Evolutionary conservation across 2,329 filamentous ascomycete genomes (phyloP), one percentile per base, ranked within the genome.

Genomic region (Clonostachys rosea): DNA sequence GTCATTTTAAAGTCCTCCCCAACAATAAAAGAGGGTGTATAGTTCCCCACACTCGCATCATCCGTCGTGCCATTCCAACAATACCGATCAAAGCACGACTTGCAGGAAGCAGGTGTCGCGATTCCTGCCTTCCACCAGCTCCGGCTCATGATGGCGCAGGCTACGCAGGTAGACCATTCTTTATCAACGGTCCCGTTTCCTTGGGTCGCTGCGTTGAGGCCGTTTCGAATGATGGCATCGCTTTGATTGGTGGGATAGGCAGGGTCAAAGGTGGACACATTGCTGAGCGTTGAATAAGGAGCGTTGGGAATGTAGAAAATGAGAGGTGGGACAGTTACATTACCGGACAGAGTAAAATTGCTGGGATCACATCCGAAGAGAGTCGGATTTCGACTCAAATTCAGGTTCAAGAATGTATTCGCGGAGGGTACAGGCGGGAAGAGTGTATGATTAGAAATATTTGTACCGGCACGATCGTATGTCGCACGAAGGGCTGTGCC

Each of bases 231-330:
- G 57, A 94, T 87, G 37, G 75, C 72, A 63, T 95, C 78, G 49
- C 90, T 84, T 62, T 89, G 66, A 2, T 58, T 65, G 56, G 79
- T 68, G 14, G 75, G 73, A 73, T 90, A 91, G 12, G 67, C 65
- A 5, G 81, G 70, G 48, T 81, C 73, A 61, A 86, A 90, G 17
- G 90, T 95, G 1, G 84, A 85, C 3, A 84, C 74, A 68, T 96
- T 96, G 61, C 82, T 86, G 52, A 74, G 66, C 56, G 75, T 78
- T 14, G 82, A 78, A 65, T 91, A 95, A 0, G 89, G 89, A 5
- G 83, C 70, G 61, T 94, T 95, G 49, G 91, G 88, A 12, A 96
- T 59, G 69, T 96, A 96, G 48, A 95, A 86, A 43, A 95, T 71
- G 2, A 95, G 63, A 1, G 89, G 87, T 0, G 74, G 66, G 1